Evolutionary conservation across 441 rosid species (phyloP).

Genomic region (Pelargonium cotyledonis): DNA sequence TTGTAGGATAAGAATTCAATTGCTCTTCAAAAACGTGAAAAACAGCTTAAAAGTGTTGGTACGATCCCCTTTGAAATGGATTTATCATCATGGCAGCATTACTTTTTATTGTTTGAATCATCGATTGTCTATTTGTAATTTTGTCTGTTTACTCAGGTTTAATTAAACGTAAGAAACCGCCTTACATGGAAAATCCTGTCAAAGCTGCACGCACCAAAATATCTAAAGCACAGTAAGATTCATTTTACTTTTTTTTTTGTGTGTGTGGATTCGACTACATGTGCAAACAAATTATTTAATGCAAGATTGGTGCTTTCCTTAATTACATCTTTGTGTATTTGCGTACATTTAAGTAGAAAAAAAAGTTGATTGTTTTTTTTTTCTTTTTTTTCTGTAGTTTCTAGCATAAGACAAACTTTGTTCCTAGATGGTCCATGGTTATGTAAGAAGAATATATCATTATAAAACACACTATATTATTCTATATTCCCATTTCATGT

Average conservation of each 20-base stretch:
- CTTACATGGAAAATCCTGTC: slow-evolving; percentile 37
- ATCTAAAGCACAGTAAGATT: slow-evolving; percentile 44
- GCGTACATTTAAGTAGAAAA: background rate
- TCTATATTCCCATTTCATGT: background rate
- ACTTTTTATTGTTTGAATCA: slow-evolving; percentile 13
- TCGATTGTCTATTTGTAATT: slow-evolving; percentile 14
- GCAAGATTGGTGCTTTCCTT: background rate
- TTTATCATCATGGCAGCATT: slow-evolving; percentile 13
- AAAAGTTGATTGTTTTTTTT: background rate
- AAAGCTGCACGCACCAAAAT: slow-evolving; percentile 34
- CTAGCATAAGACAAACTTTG: background rate
- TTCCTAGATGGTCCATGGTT: slow-evolving; percentile 4
- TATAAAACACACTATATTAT: background rate
- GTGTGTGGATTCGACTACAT: background rate
- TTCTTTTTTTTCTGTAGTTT: background rate
- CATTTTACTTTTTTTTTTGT: slow-evolving; percentile 4
- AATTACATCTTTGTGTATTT: background rate
- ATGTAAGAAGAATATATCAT: background rate
- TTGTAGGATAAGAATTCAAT: slow-evolving; percentile 49
- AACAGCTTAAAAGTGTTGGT: slow-evolving; percentile 50
- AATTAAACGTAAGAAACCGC: slow-evolving; percentile 52
- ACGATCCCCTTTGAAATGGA: slow-evolving; percentile 21
- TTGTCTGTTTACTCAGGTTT: slow-evolving; percentile 33
- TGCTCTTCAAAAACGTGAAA: slow-evolving; percentile 47
- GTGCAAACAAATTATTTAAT: background rate